Base-by-base conservation (phyloP, 2,329 filamentous ascomycete species). In the Trichoderma afroharzianum region DNA sequence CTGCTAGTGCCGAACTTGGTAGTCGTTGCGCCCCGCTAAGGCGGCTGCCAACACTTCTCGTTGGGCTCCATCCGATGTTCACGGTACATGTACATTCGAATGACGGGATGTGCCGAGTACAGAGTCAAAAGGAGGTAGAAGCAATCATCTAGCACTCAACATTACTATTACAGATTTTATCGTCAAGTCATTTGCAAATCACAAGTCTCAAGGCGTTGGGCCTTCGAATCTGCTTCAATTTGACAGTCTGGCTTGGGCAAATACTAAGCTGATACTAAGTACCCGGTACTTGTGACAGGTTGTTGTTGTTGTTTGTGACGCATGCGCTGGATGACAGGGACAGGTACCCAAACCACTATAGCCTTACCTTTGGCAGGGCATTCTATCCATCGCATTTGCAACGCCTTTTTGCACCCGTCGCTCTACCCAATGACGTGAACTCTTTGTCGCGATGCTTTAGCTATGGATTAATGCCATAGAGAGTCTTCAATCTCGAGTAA, bases 401-500 rank as follows among this genome's bases (percentile, higher is more conserved):
- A 33, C 64, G 64, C 64, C 66, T 26, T 50, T 61, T 61, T 18
- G 39, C 55, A 30, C 33, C 33, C 30, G 63, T 36, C 4, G 63
- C 28, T 50, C 32, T 47, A 6, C 53, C 64, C 53, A 33, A 64
- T 67, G 32, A 43, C 57, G 18, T 62, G 28, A 39, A 30, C 47
- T 47, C 43, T 21, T 33, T 64, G 57, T 62, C 57, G 57, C 57
- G 39, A 61, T 39, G 36, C 66, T 36, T 62, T 39, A 55, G 32
- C 26, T 79, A 81, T 81, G 80, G 78, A 77, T 75, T 77, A 77
- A 80, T 81, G 78, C 32, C 39, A 80, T 76, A 74, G 70, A 71
- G 68, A 73, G 73, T 76, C 71, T 71, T 72, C 74, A 74, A 76
- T 77, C 79, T 76, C 79, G 57, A 77, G 76, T 75, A 74, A 71